These are phyloP conservation scores for Cutaneotrichosporon cutaneum DNA, from an alignment of 1,284 basidiomycete species.

Conservation along the genomic window DNA sequence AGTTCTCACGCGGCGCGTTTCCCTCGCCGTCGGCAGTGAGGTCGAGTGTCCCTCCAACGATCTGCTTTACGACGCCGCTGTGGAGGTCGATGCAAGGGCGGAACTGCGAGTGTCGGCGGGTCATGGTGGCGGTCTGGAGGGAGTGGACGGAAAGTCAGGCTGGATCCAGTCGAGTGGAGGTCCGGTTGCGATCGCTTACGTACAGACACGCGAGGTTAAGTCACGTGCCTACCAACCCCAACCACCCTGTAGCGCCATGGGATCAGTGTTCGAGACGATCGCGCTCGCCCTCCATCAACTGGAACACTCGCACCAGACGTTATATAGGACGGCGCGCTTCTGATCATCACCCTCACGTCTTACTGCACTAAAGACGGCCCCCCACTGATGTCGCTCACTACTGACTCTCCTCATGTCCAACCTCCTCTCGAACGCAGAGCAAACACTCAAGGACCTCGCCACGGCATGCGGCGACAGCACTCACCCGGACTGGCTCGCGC, in stretches of 20 bases:
- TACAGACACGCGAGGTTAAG: not conserved
- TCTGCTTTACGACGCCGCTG: slow-evolving; percentile 93
- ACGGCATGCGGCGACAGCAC: not conserved
- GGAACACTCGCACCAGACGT: not conserved
- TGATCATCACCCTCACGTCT: not conserved
- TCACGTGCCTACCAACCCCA: not conserved
- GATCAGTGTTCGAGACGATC: too few relatives aligned
- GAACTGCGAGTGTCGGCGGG: slow-evolving; percentile 59
- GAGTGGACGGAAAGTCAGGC: not conserved
- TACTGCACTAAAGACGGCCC: not conserved
- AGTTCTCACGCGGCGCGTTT: slow-evolving; percentile 81
- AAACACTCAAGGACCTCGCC: not conserved
- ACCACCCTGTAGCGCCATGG: too few relatives aligned
- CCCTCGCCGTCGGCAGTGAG: slow-evolving; percentile 42
- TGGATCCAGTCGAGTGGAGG: slow-evolving; percentile 4
- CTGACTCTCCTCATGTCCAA: not conserved
- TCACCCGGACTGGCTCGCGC: not conserved
- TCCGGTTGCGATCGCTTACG: not conserved
- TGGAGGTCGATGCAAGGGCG: slow-evolving; percentile 97
- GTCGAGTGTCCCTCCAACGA: slow-evolving; percentile 86
- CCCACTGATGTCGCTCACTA: not conserved
- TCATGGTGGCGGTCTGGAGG: not conserved
- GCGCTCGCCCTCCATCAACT: not conserved
- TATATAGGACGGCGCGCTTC: not conserved
- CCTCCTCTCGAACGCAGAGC: not conserved